A percentile compares a stretch with the other conserved stretches of the same genome.
phyloP scores from a whole-genome alignment of 345 rosid genomes.

The Syzygium jambos region DNA sequence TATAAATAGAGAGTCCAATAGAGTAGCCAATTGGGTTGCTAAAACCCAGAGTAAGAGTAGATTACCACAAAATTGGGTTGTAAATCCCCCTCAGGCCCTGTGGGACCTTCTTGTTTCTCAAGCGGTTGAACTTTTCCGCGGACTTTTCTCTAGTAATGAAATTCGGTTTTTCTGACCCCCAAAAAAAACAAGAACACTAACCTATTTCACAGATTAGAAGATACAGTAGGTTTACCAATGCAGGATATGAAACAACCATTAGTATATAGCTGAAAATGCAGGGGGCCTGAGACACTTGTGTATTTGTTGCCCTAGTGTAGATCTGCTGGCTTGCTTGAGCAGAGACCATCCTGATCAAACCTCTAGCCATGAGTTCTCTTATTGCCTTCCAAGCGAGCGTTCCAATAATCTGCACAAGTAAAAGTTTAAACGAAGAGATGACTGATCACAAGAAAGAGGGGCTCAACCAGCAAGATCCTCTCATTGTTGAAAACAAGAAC shows the following conservation, averaged over 20 bases:
- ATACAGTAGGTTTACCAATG: neutral
- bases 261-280: neutral
- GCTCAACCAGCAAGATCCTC: neutral
- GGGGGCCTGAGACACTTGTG: slow-evolving; percentile 12
- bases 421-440: neutral
- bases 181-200: too few relatives aligned
- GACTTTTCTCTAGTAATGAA: too few relatives aligned
- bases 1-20: too few relatives aligned
- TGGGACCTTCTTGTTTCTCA: too few relatives aligned
- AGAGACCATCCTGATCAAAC: slow-evolving; percentile 61
- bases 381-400: slow-evolving; percentile 67
- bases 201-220: neutral
- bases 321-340: slow-evolving; percentile 83
- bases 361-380: slow-evolving; percentile 78
- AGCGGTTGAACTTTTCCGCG: too few relatives aligned
- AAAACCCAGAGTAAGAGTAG: too few relatives aligned
- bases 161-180: too few relatives aligned
- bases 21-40: too few relatives aligned
- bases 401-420: slow-evolving; percentile 45
- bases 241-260: neutral
- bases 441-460: neutral
- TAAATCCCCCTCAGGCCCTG: too few relatives aligned
- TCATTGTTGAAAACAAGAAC: neutral
- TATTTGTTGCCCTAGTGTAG: slow-evolving; percentile 71
- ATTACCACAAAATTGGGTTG: too few relatives aligned